Percentiles rank a stretch among this genome's conserved stretches.
These are phyloP conservation scores for Cardiospermum halicacabum DNA, from an alignment of 345 rosid genomes.

Conservation along the genomic window DNA sequence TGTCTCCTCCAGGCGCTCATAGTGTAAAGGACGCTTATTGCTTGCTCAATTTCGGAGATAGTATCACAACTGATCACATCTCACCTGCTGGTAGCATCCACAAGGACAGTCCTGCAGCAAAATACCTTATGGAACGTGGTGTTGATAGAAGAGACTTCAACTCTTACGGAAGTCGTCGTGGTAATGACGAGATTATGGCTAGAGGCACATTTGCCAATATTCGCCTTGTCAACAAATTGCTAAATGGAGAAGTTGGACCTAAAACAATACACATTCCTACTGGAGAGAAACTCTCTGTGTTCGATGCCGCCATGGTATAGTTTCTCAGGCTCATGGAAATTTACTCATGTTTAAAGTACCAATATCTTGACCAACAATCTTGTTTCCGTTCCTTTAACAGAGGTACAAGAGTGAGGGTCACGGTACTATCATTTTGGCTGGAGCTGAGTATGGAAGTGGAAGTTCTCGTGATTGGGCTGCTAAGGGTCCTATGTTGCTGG, in stretches of 20 bases:
- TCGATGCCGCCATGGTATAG: constrained; percentile 84
- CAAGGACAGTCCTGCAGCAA: constrained; percentile 90
- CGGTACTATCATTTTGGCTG: constrained; percentile 70
- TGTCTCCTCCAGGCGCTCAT: constrained; percentile 84
- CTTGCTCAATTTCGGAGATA: constrained; percentile 79
- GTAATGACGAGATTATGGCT: constrained; percentile 85
- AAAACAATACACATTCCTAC: constrained; percentile 75
- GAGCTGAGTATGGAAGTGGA: constrained; percentile 94
- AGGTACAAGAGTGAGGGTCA: constrained; percentile 71
- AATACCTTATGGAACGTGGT: constrained; percentile 71
- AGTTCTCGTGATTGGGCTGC: constrained; percentile 99
- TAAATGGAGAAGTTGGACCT: constrained; percentile 90
- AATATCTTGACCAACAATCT: background rate
- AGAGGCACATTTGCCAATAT: constrained; percentile 87
- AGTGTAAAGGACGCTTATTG: constrained; percentile 86
- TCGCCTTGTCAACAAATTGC: constrained; percentile 67
- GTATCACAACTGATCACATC: constrained; percentile 91
- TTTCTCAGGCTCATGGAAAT: constrained; percentile 12
- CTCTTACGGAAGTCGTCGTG: constrained; percentile 88
- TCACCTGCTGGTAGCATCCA: constrained; percentile 96
- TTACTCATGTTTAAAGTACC: background rate
- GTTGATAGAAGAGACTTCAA: constrained; percentile 79
- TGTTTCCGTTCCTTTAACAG: constrained; percentile 31
- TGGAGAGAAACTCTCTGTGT: constrained; percentile 78
- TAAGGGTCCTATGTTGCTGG: constrained; percentile 93